Evolutionary conservation across 192 early-diverging fungal species (phyloP).

Genomic region (Gigaspora rosea): DNA sequence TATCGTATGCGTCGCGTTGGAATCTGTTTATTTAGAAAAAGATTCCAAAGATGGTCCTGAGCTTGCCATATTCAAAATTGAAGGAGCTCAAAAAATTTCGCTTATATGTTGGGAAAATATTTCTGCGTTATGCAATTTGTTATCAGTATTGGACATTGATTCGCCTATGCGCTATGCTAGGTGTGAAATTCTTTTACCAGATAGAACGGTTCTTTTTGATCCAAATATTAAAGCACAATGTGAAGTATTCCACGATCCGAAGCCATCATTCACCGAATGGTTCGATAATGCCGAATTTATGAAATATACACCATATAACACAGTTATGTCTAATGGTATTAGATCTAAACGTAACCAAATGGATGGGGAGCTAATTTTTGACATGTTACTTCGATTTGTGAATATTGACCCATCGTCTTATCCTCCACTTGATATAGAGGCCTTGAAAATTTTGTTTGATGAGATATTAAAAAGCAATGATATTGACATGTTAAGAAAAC

Average conservation of each 20-base stretch:
- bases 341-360: slow-evolving; percentile 34
- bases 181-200: background rate
- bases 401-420: background rate
- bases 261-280: background rate
- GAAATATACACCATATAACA: background rate
- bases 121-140: background rate
- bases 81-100: background rate
- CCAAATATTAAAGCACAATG: background rate
- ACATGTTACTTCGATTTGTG: background rate
- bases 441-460: background rate
- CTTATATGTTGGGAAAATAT: background rate
- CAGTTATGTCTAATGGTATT: background rate
- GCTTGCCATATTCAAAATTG: background rate
- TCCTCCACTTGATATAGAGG: background rate
- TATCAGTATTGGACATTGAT: background rate
- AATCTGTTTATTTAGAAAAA: background rate
- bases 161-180: background rate
- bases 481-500: background rate
- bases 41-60: background rate
- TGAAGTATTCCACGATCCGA: background rate
- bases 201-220: background rate
- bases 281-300: background rate
- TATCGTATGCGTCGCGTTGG: background rate
- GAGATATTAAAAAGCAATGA: background rate
- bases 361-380: slow-evolving; percentile 1